Percentiles rank a stretch among this genome's conserved stretches.
Conservation (phyloP, 1,139 yeast species). For the Zhuliangozyma parablackwelliae region DNA sequence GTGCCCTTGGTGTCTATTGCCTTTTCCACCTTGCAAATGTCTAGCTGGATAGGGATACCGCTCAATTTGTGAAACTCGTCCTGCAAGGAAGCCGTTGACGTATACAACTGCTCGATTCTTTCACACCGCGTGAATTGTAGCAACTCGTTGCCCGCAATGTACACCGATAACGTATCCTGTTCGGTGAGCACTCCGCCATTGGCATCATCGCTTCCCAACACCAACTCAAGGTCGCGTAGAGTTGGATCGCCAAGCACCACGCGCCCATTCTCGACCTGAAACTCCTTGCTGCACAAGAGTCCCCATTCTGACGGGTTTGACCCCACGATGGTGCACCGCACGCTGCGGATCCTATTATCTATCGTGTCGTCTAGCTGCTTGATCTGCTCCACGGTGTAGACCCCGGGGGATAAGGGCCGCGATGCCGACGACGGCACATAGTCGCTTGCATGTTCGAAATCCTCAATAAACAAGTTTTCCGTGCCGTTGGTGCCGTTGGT, state of each 20-base stretch:
- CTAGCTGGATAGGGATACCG: constrained; percentile 1
- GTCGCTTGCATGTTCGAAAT: background rate
- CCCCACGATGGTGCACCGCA: constrained; percentile 3
- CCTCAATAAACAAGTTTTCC: background rate
- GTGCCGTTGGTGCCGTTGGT: too few species aligned
- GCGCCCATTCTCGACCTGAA: constrained; percentile 1
- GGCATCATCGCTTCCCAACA: background rate
- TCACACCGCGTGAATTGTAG: constrained; percentile 1
- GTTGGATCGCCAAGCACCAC: constrained; percentile 1
- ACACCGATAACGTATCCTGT: constrained; percentile 1
- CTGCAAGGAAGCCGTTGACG: background rate
- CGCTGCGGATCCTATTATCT: constrained; percentile 2
- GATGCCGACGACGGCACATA: background rate
- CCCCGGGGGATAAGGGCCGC: background rate
- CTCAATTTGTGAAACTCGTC: background rate
- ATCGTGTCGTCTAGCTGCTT: background rate
- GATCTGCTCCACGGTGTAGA: background rate
- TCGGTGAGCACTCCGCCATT: background rate
- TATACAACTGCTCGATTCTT: constrained; percentile 3
- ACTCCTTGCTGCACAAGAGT: constrained; percentile 5
- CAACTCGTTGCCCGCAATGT: constrained; percentile 1
- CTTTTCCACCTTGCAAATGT: constrained; percentile 1
- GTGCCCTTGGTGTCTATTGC: background rate
- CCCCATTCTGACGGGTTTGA: constrained; percentile 6
- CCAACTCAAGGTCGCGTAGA: constrained; percentile 2